Percentiles rank a stretch among this genome's conserved stretches.
These are phyloP conservation scores for Pholiota adiposa DNA, from an alignment of 1,284 basidiomycete species.

Conservation along the genomic window DNA sequence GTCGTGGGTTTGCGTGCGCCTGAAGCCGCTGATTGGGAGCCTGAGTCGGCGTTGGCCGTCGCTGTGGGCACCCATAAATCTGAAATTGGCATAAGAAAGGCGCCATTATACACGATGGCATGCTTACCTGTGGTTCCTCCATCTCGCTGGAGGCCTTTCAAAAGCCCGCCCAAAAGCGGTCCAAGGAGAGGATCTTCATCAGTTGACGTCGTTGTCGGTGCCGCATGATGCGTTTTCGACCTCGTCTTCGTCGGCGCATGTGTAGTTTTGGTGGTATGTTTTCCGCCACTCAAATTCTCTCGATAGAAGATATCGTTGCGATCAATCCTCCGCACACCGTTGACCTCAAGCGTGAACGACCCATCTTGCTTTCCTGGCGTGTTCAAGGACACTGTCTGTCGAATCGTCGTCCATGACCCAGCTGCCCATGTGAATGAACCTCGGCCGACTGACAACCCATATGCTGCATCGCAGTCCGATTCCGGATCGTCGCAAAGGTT, in stretches of 20 bases:
- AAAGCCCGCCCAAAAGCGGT: constrained; percentile 22
- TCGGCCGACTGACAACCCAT: constrained; percentile 76
- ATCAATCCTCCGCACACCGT: constrained; percentile 57
- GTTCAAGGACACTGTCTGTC: constrained; percentile 69
- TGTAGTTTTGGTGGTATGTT: background rate
- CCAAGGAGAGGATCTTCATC: constrained; percentile 22
- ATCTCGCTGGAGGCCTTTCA: constrained; percentile 13
- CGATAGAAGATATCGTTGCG: constrained; percentile 66
- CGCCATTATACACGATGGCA: background rate
- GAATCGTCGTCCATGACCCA: constrained; percentile 70
- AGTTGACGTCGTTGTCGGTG: constrained; percentile 16
- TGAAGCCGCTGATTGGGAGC: background rate
- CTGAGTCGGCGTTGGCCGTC: background rate
- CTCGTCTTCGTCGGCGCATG: constrained; percentile 1
- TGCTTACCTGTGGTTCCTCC: background rate
- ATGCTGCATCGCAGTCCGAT: constrained; percentile 65
- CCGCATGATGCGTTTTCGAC: constrained; percentile 13
- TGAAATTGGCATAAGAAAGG: background rate
- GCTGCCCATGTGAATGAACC: constrained; percentile 70
- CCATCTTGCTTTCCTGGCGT: constrained; percentile 67
- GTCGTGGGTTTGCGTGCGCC: background rate
- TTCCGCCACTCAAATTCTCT: constrained; percentile 29
- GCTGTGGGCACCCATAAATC: background rate
- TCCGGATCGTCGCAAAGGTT: constrained; percentile 58
- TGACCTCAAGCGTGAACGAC: constrained; percentile 50